A percentile compares a stretch with the other conserved stretches of the same genome.
Evolutionary conservation across 495 filamentous ascomycete species (phyloP).

Genomic region (Aspergillus hancockii): DNA sequence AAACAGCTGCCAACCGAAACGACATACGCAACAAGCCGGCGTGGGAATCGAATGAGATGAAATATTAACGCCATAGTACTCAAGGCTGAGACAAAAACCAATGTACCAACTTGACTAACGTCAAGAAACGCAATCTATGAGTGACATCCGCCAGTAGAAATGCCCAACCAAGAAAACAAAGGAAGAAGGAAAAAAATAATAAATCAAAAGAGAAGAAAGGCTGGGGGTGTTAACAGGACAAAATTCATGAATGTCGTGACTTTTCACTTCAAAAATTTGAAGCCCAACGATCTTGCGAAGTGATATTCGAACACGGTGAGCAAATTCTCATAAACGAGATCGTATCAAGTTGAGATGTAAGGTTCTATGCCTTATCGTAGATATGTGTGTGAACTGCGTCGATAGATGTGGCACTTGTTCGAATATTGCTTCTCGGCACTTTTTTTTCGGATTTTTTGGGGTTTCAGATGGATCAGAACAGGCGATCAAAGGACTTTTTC

Average conservation of each 20-base stretch:
- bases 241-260: conserved; percentile 51
- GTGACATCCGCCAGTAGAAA: conserved; percentile 36
- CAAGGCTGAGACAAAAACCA: conserved; percentile 18
- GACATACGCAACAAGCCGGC: conserved; percentile 21
- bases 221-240: conserved; percentile 13
- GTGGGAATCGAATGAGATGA: conserved; percentile 16
- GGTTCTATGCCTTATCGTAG: conserved; percentile 19
- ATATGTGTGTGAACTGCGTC: conserved; percentile 17
- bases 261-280: conserved; percentile 28
- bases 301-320: conserved; percentile 22
- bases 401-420: conserved; percentile 28
- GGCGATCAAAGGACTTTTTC: conserved; percentile 40
- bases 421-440: conserved; percentile 36
- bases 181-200: conserved; percentile 15
- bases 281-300: conserved; percentile 16
- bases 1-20: conserved; percentile 24
- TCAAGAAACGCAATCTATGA: conserved; percentile 36
- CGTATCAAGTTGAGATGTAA: conserved; percentile 19
- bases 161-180: conserved; percentile 27
- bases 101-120: conserved; percentile 31
- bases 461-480: conserved; percentile 14
- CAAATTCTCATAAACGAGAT: conserved; percentile 14
- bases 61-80: conserved; percentile 31
- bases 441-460: conserved; percentile 38
- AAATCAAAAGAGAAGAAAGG: conserved; percentile 17